Conservation (phyloP, 495 filamentous ascomycete species). For the Talaromyces liani region DNA sequence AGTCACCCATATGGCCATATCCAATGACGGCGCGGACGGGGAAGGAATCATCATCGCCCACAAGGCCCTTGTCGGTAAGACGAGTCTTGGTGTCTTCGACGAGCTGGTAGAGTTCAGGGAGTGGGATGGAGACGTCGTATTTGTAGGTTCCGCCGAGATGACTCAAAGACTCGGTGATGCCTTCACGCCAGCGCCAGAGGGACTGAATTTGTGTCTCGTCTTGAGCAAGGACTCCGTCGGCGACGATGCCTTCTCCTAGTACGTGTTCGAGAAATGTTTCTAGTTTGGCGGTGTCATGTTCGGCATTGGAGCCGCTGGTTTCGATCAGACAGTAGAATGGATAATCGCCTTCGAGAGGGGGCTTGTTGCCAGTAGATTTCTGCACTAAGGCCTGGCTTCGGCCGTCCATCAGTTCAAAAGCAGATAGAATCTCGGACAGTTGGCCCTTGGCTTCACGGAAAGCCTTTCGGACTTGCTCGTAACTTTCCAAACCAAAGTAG, state of each 20-base stretch:
- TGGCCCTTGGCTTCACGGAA: conserved; percentile 83
- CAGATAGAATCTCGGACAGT: conserved; percentile 89
- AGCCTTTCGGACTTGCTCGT: conserved; percentile 73
- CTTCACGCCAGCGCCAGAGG: conserved; percentile 90
- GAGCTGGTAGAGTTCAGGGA: conserved; percentile 77
- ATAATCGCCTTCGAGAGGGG: conserved; percentile 71
- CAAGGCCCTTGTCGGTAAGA: conserved; percentile 62
- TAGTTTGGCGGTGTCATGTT: conserved; percentile 87
- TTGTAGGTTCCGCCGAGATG: conserved; percentile 97
- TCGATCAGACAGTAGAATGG: conserved; percentile 97
- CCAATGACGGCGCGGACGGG: conserved; percentile 87
- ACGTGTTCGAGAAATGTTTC: conserved; percentile 81
- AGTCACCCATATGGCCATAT: conserved; percentile 96
- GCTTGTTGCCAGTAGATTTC: conserved; percentile 64
- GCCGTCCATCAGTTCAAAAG: conserved; percentile 95
- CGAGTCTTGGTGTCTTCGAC: conserved; percentile 75
- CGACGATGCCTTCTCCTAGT: conserved; percentile 75
- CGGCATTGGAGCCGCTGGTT: conserved; percentile 87
- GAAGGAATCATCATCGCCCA: conserved; percentile 67
- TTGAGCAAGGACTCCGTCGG: conserved; percentile 83
- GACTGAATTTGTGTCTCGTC: conserved; percentile 81
- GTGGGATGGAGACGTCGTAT: conserved; percentile 92
- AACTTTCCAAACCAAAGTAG: conserved; percentile 79
- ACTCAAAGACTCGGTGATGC: conserved; percentile 77
- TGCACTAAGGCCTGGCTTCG: conserved; percentile 68